phyloP scores from a whole-genome alignment of 2,329 filamentous ascomycete species.

The Pseudocercospora macadamiae region DNA sequence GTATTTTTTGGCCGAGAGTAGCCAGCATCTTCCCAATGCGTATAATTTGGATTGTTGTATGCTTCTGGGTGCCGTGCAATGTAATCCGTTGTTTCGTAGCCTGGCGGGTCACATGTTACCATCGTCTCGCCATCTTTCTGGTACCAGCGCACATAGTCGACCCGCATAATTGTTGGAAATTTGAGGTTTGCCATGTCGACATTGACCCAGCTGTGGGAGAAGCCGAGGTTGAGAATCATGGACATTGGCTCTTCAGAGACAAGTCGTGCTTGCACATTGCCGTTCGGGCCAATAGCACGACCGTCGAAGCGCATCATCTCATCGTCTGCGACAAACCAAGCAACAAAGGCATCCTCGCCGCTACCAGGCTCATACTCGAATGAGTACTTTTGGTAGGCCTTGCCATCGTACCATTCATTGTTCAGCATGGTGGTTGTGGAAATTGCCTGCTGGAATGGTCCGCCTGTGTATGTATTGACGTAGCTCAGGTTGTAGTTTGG shows the following conservation, averaged over 20 bases:
- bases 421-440: constrained; percentile 59
- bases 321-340: constrained; percentile 57
- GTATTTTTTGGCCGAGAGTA: constrained; percentile 49
- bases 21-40: constrained; percentile 47
- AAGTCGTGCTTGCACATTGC: constrained; percentile 54
- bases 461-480: constrained; percentile 58
- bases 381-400: constrained; percentile 58
- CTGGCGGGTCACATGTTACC: constrained; percentile 59
- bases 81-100: constrained; percentile 56
- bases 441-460: constrained; percentile 59
- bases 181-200: constrained; percentile 50
- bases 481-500: constrained; percentile 52
- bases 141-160: constrained; percentile 61
- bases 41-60: constrained; percentile 56
- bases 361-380: constrained; percentile 59
- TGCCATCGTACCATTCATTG: constrained; percentile 59
- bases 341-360: constrained; percentile 49
- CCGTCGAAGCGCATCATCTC: constrained; percentile 57
- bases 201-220: constrained; percentile 54
- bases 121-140: constrained; percentile 51
- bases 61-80: constrained; percentile 52
- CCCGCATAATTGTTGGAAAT: constrained; percentile 57
- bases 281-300: constrained; percentile 56
- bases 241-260: constrained; percentile 59
- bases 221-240: constrained; percentile 57